Evolutionary conservation across 1,139 yeast genomes (phyloP), one percentile per base, ranked within the genome.

Genomic region (Debaryomyces coudertii): DNA sequence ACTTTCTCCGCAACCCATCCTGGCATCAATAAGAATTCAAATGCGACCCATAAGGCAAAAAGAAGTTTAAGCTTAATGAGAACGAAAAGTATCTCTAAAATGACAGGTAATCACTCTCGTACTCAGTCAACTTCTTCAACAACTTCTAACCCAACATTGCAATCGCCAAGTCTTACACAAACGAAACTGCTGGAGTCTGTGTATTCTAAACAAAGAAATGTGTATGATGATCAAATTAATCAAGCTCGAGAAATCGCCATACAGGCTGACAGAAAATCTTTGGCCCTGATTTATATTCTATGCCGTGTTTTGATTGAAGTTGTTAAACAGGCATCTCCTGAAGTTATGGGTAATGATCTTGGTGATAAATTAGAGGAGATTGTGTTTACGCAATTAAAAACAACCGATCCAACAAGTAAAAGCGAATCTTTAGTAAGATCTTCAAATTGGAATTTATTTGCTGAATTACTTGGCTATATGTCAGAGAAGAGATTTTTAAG

Each of bases 251-350:
- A 82, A 48, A 80, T 85, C 0, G 95, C 92, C 3, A 79, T 88
- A 3, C 89, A 86, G 54, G 95, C 96, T 0, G 97, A 92, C 50
- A 72, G 96, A 48, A 90, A 89, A 62, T 87, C 93, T 12, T 69
- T 92, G 42, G 90, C 95, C 2, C 85, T 95, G 47, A 90, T 93
- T 16, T 93, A 84, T 63, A 88, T 95, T 30, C 68, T 93, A n/a
- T 93, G 98, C 65, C 77, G 99, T 40, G 98, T 92, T 1, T 75
- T 95, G 46, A 89, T 92, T 49, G 99, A 93, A 61, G 90, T 93
- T 25, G 96, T 93, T 12, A 85, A 85, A 53, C 98, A 93, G 62
- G 84, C 95, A 0, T 85, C 96, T 3, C 70, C 79, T 14, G 85
- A 83, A 14, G 77, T 80, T 0, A 76, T 87, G 53, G 96, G 92